These are phyloP conservation scores for Volvariella surrecta DNA, from an alignment of 1,284 basidiomycete species.

Conservation along the genomic window DNA sequence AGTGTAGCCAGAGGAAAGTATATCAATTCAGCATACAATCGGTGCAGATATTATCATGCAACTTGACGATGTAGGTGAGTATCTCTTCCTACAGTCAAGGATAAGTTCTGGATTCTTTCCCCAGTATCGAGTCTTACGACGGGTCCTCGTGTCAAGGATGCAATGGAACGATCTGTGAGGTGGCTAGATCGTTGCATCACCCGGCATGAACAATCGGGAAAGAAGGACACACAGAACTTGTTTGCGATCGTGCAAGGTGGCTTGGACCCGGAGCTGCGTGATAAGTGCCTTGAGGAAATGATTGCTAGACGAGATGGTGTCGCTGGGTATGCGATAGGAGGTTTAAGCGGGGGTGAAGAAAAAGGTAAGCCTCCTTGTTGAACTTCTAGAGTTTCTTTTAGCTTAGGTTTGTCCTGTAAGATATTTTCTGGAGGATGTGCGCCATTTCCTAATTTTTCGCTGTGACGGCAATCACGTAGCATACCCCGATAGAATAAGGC, in stretches of 20 bases:
- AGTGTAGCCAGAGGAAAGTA: conserved; percentile 74
- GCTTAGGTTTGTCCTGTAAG: conserved; percentile 26
- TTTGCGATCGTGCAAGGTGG: conserved; percentile 88
- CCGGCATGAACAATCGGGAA: conserved; percentile 60
- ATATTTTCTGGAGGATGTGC: conserved; percentile 80
- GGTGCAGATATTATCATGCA: conserved; percentile 91
- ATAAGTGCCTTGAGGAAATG: conserved; percentile 75
- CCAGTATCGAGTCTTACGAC: conserved; percentile 66
- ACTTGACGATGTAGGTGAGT: conserved; percentile 78
- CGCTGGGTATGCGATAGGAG: conserved; percentile 79
- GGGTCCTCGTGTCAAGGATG: conserved; percentile 74
- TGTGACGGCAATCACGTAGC: conserved; percentile 6
- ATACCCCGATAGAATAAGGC: conserved; percentile 58
- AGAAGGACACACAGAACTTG: conserved; percentile 58
- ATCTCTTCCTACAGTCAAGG: conserved; percentile 1
- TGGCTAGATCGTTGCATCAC: conserved; percentile 83
- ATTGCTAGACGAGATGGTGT: conserved; percentile 59
- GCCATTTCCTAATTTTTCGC: conserved; percentile 16
- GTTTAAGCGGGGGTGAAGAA: conserved; percentile 78
- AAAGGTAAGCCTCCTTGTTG: conserved; percentile 46
- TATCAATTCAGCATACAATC: conserved; percentile 78
- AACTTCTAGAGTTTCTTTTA: conserved; percentile 2
- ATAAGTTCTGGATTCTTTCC: conserved; percentile 6
- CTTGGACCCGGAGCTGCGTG: conserved; percentile 56
- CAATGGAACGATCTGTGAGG: conserved; percentile 73